These are phyloP conservation scores for Akanthomyces uredinophilus DNA, from an alignment of 2,329 filamentous ascomycete genomes.

Conservation along the genomic window DNA sequence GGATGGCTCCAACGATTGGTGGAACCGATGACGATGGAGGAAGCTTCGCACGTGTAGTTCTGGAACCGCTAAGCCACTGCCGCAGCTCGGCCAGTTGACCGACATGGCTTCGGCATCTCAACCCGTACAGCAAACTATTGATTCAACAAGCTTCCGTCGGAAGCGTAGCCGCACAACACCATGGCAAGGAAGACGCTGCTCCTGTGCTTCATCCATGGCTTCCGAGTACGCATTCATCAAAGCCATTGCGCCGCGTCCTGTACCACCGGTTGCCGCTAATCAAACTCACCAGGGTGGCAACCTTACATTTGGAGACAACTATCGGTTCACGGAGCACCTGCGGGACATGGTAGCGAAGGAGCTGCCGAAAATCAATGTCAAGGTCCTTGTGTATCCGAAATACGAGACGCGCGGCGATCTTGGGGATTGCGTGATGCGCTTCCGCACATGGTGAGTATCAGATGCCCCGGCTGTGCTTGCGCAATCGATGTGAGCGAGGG, in stretches of 20 bases:
- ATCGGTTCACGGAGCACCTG: slow-evolving; percentile 67
- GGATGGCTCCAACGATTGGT: background rate
- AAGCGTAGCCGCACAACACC: background rate
- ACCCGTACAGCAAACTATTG: background rate
- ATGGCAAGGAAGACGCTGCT: slow-evolving; percentile 72
- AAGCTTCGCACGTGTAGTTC: slow-evolving; percentile 3
- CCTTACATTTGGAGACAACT: slow-evolving; percentile 64
- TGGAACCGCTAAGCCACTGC: slow-evolving; percentile 1
- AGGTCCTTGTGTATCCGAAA: slow-evolving; percentile 67
- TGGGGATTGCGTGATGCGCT: slow-evolving; percentile 62
- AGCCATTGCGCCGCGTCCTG: background rate
- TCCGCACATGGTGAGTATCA: slow-evolving; percentile 63
- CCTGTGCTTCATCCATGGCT: slow-evolving; percentile 82
- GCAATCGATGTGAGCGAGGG: background rate
- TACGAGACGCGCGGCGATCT: slow-evolving; percentile 80
- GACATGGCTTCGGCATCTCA: background rate
- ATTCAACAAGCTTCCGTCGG: background rate
- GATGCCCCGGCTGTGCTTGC: background rate
- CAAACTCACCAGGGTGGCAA: slow-evolving; percentile 57
- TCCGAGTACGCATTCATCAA: slow-evolving; percentile 54
- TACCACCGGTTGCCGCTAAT: background rate
- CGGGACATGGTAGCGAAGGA: slow-evolving; percentile 57
- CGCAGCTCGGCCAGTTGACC: too few relatives aligned
- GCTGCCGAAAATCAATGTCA: slow-evolving; percentile 64
- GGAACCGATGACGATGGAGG: slow-evolving; percentile 11